Percentiles rank a stretch among this genome's conserved stretches.
Evolutionary conservation across 176 grass and related monocot species (phyloP).

Genomic region (Triticum aestivum): IWGSC_CS_RefSeq_v2.1 NC_057809.1:525433145-525433644

Average conservation of each 20-base stretch:
- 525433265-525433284: conserved; percentile 89
- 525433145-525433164: conserved; percentile 38
- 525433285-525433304: conserved; percentile 84
- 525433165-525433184: conserved; percentile 32
- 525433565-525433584: conserved; percentile 94
- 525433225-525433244: conserved; percentile 60
- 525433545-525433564: conserved; percentile 89
- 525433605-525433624: conserved; percentile 81
- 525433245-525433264: conserved; percentile 47
- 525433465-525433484: conserved; percentile 84
- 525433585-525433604: conserved; percentile 94
- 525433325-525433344: conserved; percentile 9
- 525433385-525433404: background rate
- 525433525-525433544: conserved; percentile 94
- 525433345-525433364: conserved; percentile 27
- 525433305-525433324: conserved; percentile 71
- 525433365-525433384: background rate
- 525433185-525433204: conserved; percentile 8
- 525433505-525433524: conserved; percentile 91
- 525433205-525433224: conserved; percentile 35
- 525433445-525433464: conserved; percentile 76
- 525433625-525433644: conserved; percentile 81
- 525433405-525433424: conserved; percentile 26
- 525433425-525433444: background rate
- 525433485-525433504: conserved; percentile 84